Percentiles rank a stretch among this genome's conserved stretches.
phyloP scores from a whole-genome alignment of 495 filamentous ascomycete genomes.

The Penicillium arizonense region DNA sequence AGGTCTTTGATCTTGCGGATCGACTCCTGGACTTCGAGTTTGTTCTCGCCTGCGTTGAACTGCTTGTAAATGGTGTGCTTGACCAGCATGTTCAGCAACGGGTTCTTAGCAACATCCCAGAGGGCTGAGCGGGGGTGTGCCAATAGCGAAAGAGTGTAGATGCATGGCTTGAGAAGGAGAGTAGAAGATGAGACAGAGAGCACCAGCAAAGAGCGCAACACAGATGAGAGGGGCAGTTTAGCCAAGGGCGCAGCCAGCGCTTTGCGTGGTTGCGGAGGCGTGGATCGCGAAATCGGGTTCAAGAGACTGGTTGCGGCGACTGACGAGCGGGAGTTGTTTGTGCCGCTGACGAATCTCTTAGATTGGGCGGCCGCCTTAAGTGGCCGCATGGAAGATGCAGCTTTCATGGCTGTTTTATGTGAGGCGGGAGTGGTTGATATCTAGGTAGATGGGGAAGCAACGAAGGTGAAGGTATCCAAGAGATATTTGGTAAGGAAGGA shows the following conservation, averaged over 20 bases:
- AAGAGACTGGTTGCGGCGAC: conserved; percentile 26
- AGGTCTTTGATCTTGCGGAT: conserved; percentile 43
- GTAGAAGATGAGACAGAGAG: conserved; percentile 78
- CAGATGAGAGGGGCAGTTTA: conserved; percentile 66
- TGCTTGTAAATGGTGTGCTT: conserved; percentile 52
- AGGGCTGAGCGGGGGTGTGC: conserved; percentile 62
- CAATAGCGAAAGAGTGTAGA: conserved; percentile 65
- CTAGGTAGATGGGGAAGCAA: not conserved
- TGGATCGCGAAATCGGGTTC: conserved; percentile 16
- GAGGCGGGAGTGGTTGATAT: not conserved
- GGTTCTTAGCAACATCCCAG: conserved; percentile 46
- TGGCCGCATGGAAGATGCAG: conserved; percentile 32
- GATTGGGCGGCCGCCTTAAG: conserved; percentile 14
- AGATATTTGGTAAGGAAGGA: not conserved
- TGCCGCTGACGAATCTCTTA: conserved; percentile 36
- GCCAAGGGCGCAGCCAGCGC: conserved; percentile 54
- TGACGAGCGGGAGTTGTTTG: conserved; percentile 38
- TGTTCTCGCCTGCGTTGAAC: conserved; percentile 52
- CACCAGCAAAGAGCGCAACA: conserved; percentile 77
- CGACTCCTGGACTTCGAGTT: conserved; percentile 41
- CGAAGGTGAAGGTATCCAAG: not conserved
- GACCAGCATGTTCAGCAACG: conserved; percentile 40
- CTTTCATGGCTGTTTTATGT: conserved; percentile 25
- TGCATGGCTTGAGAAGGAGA: conserved; percentile 66
- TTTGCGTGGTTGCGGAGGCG: conserved; percentile 19